These are phyloP conservation scores for Eimeria maxima DNA, from an alignment of 169 alveolate genomes.

Conservation along the genomic window DNA sequence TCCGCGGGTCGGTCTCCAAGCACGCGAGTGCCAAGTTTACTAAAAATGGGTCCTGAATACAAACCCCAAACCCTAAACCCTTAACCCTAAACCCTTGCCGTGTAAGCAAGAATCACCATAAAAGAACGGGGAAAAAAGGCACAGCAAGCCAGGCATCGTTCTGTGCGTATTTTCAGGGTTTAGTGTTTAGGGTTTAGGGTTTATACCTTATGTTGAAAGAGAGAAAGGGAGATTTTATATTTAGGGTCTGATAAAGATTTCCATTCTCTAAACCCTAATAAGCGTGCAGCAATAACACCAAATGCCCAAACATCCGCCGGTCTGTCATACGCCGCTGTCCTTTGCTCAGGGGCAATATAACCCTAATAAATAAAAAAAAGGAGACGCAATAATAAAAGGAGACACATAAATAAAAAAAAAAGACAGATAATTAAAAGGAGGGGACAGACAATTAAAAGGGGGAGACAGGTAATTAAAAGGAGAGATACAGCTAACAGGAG, in stretches of 20 bases:
- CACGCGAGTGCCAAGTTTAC: conserved; percentile 72
- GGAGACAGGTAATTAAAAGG: neutral
- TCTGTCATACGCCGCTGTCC: conserved; percentile 81
- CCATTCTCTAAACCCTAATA: conserved; percentile 75
- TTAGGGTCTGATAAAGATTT: conserved; percentile 26
- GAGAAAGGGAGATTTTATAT: neutral
- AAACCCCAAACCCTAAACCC: conserved; percentile 35
- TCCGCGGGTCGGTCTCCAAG: conserved; percentile 68
- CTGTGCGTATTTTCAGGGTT: neutral
- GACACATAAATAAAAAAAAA: neutral
- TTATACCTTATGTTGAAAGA: neutral
- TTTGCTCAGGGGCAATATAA: conserved; percentile 84
- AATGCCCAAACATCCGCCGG: conserved; percentile 85
- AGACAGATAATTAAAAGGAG: neutral
- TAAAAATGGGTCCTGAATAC: conserved; percentile 64
- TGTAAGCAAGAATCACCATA: too few relatives aligned
- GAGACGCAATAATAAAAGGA: neutral
- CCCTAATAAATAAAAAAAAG: conserved; percentile 11
- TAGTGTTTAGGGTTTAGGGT: conserved; percentile 49
- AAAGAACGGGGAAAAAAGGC: too few relatives aligned
- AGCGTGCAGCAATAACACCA: conserved; percentile 82
- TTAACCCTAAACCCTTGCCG: neutral
- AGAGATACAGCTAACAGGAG: neutral
- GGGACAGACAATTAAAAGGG: too few relatives aligned
- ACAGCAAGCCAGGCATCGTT: neutral